Conservation (phyloP, 768 basidiomycete species). For the Lactarius tabidus region DNA sequence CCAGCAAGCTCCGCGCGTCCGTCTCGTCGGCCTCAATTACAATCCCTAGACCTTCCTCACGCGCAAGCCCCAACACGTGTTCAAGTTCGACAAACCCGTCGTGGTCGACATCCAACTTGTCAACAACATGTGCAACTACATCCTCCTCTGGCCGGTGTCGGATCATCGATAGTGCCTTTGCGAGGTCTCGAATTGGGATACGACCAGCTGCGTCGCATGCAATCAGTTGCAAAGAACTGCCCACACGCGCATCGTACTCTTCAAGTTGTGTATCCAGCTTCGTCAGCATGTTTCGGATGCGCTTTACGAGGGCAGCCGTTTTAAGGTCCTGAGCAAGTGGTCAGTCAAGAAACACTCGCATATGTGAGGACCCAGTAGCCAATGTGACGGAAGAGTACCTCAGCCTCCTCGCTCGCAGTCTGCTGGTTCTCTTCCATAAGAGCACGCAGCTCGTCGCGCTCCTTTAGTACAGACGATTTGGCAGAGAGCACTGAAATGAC, state of each 20-base stretch:
- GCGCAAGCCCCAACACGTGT: constrained; percentile 85
- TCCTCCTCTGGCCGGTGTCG: constrained; percentile 90
- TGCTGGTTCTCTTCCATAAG: constrained; percentile 94
- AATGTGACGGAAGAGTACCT: constrained; percentile 43
- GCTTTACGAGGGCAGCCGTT: constrained; percentile 87
- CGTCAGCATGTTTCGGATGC: constrained; percentile 91
- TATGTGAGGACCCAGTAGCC: constrained; percentile 1
- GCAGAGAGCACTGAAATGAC: constrained; percentile 88
- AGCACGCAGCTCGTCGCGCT: constrained; percentile 83
- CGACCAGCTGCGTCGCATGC: constrained; percentile 82
- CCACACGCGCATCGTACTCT: constrained; percentile 87
- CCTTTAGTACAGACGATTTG: constrained; percentile 92
- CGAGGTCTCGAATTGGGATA: constrained; percentile 83
- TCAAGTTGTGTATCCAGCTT: constrained; percentile 92
- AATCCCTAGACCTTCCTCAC: constrained; percentile 79
- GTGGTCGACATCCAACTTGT: constrained; percentile 93
- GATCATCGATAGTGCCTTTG: constrained; percentile 89
- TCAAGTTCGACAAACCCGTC: constrained; percentile 95
- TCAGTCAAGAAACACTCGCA: constrained; percentile 17
- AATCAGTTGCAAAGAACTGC: constrained; percentile 80
- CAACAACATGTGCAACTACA: constrained; percentile 78
- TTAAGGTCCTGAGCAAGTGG: constrained; percentile 54
- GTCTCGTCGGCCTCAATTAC: constrained; percentile 84
- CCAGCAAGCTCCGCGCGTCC: constrained; percentile 74
- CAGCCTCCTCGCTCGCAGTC: constrained; percentile 50